Evolutionary conservation across 805 yeast species (phyloP).

Genomic region (Wickerhamomyces xylosicus): DNA sequence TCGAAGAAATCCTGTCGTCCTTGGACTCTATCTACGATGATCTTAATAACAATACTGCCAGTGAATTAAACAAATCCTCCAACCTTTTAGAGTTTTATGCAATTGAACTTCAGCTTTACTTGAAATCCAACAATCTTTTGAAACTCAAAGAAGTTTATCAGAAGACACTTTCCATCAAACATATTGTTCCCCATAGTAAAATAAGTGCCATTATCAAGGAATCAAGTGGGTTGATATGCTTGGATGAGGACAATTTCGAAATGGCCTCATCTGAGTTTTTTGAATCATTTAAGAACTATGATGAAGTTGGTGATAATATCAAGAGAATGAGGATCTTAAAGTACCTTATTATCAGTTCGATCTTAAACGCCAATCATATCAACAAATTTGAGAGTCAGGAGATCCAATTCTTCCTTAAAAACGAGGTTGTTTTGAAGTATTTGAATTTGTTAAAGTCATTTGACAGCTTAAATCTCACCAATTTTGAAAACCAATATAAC

Average conservation of each 20-base stretch:
- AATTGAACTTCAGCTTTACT: slow-evolving; percentile 45
- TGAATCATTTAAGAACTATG: slow-evolving; percentile 48
- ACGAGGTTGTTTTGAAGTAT: slow-evolving; percentile 12
- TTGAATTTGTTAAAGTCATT: slow-evolving; percentile 13
- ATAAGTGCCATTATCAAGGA: slow-evolving; percentile 68
- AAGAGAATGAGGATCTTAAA: slow-evolving; percentile 48
- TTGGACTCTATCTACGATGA: slow-evolving; percentile 27
- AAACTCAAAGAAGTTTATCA: slow-evolving; percentile 38
- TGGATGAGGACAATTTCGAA: slow-evolving; percentile 49
- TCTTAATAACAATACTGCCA: slow-evolving; percentile 23
- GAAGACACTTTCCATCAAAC: slow-evolving; percentile 34
- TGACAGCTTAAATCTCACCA: slow-evolving; percentile 13
- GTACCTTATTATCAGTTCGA: slow-evolving; percentile 49
- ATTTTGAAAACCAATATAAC: slow-evolving; percentile 8
- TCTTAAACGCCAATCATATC: slow-evolving; percentile 39
- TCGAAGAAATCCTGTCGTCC: slow-evolving; percentile 24
- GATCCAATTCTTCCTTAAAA: slow-evolving; percentile 18
- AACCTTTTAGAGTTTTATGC: slow-evolving; percentile 57
- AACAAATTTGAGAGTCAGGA: slow-evolving; percentile 22
- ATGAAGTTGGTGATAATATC: slow-evolving; percentile 54
- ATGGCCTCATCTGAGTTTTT: slow-evolving; percentile 44
- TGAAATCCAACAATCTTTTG: slow-evolving; percentile 26
- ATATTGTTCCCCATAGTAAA: slow-evolving; percentile 68
- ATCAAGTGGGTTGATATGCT: slow-evolving; percentile 62
- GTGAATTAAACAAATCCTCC: slow-evolving; percentile 34